Base-by-base conservation (phyloP, 78 protist species). In the Speleostelium caveatum region DNA sequence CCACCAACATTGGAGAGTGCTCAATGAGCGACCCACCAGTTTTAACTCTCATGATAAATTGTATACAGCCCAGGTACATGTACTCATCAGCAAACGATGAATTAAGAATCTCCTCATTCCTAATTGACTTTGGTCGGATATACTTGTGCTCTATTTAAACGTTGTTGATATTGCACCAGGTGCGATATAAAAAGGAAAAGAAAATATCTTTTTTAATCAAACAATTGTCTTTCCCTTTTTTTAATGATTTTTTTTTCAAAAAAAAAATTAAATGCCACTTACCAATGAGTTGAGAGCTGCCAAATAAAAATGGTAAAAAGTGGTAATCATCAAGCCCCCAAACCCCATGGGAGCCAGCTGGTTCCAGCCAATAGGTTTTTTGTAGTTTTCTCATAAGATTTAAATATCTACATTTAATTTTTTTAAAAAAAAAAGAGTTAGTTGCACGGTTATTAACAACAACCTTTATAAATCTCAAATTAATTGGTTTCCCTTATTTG, bases 291-390 rank as follows among this genome's bases (percentile, higher is more conserved):
- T 99, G 99, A 8, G 98, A 79, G 0, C 98, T 71, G 8, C 99
- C 99, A 49, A 58, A 96, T 16, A 92, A 4, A 63, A 96, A 99
- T 8, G 97, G 95, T 14, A 99, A 75, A 59, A 96, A 95, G 7
- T 98, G 98, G 58, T 95, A 98, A 88, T 99, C 99, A 65, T 99
- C 99, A 2, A 98, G 75, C 0, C 99, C 99, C 99, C 99, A 99
- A 0, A 97, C 99, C 35, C 99, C 99, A 56, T 94, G 99, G 30
- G 98, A 79, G 14, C 99, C 99, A 0, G 99, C 99, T 2, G 99
- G 99, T 63, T 99, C 99, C 7, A 99, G 62, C 90, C 68, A 41
- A 94, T 99, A 99, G 22, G 75, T 53, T 32, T 3, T 17, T 59
- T 96, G 97, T 28, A 98, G 58, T 28, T 6, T 0, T 8, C 97